Evolutionary conservation across 164 flowering plant species (phyloP), one percentile per base, ranked within the genome.

Genomic region (Litsea cubeba): DNA sequence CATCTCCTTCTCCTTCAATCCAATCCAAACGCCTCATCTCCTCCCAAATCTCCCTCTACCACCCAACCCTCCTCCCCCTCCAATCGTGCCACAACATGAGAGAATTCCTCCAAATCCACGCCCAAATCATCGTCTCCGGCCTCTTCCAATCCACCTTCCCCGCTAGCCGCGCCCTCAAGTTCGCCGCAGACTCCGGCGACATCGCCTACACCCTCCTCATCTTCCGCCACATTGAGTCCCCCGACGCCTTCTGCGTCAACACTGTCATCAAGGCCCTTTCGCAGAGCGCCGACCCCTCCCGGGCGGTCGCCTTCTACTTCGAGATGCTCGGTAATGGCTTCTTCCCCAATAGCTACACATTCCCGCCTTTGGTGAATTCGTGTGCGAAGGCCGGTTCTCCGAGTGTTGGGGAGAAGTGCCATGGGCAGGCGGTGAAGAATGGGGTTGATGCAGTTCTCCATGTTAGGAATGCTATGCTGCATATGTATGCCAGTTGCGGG

Each of bases 381-480:
- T 87, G 91, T 74, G 82, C 82, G 1, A 84, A 83, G 66, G 32
- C 54, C 28, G 79, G 81, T 8, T 72, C 78, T 66, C 51, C 63
- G 65, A 67, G 54, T 46, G 51, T 68, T 22, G 94, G 91, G 2
- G 57, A 66, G 24, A 87, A 78, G 82, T 84, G 89, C 69, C 94
- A 91, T 70, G 92, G 86, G 26, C 89, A 87, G 62, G 86, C 78
- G 57, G 1, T 89, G 65, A 92, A 92, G 79, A 50, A 80, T 71
- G 92, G 94, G 7, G 80, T 86, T 71, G 86, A 84, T 69, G 26
- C 22, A 40, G 84, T 86, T 35, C 24, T 89, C 70, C 86, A 70
- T 1, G 89, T 91, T 6, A 76, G 76, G 82, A 93, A 90, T 72
- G 83, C 89, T 57, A 80, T 90, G 87, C 75, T 89, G 71, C 87